phyloP scores from a whole-genome alignment of 2,329 filamentous ascomycete genomes.

The Corynespora cassiicola region DNA sequence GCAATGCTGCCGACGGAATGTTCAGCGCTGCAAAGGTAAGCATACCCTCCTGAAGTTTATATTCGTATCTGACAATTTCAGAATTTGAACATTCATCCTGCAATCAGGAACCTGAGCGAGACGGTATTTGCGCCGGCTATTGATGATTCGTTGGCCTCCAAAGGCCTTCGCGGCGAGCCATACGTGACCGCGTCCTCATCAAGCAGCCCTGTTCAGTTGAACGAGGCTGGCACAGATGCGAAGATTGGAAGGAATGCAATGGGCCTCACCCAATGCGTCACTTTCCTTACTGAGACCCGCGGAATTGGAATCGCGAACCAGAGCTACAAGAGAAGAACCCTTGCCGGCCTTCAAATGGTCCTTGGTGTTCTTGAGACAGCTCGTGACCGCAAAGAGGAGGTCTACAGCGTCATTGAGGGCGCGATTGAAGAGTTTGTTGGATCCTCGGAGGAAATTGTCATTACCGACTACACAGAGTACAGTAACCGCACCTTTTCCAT shows the following conservation, averaged over 20 bases:
- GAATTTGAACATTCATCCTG: slow-evolving; percentile 44
- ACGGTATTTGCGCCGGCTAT: slow-evolving; percentile 41
- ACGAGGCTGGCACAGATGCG: slow-evolving; percentile 44
- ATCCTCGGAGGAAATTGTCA: slow-evolving; percentile 33
- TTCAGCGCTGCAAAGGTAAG: slow-evolving; percentile 42
- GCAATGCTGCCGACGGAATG: slow-evolving; percentile 43
- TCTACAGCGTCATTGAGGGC: slow-evolving; percentile 35
- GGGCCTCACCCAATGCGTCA: slow-evolving; percentile 42
- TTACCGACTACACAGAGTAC: slow-evolving; percentile 37
- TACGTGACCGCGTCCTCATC: slow-evolving; percentile 39
- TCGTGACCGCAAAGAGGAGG: slow-evolving; percentile 29
- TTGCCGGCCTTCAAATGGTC: slow-evolving; percentile 40
- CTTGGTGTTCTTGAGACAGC: slow-evolving; percentile 43
- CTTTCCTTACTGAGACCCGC: slow-evolving; percentile 44
- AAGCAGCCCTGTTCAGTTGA: slow-evolving; percentile 26
- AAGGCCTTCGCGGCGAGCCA: slow-evolving; percentile 40
- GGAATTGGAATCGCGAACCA: slow-evolving; percentile 45
- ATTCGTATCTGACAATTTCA: slow-evolving; percentile 10
- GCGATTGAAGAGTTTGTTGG: slow-evolving; percentile 32
- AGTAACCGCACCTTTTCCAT: slow-evolving; percentile 40
- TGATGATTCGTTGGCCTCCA: slow-evolving; percentile 29
- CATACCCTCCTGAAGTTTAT: slow-evolving; percentile 6
- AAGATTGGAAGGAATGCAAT: slow-evolving; percentile 47
- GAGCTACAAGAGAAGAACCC: slow-evolving; percentile 39
- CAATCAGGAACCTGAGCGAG: slow-evolving; percentile 43